Evolutionary conservation across 2,329 filamentous ascomycete genomes (phyloP).

Genomic region (Clarireedia homoeocarpa): DNA sequence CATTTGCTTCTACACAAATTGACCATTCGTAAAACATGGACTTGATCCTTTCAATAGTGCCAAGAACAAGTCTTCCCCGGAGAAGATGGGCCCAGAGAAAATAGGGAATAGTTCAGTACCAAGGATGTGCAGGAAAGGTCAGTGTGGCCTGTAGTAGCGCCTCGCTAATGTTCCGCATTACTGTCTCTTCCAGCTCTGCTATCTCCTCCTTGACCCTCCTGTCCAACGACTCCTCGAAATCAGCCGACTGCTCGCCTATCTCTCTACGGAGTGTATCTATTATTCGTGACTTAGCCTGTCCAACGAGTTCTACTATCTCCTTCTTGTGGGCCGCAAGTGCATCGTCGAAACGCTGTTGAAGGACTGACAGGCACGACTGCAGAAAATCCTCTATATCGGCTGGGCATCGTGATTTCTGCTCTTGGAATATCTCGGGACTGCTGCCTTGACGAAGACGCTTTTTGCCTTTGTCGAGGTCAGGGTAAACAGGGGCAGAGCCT

Average conservation of each 20-base stretch:
- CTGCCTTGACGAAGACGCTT: neutral
- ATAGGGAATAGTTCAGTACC: neutral
- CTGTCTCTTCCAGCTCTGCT: neutral
- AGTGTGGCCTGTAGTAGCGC: slow-evolving; percentile 1
- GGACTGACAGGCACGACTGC: neutral
- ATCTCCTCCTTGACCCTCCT: neutral
- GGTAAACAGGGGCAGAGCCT: neutral
- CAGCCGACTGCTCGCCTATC: neutral
- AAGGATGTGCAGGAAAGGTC: slow-evolving; percentile 1
- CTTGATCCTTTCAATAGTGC: neutral
- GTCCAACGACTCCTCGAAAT: neutral
- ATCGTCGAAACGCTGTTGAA: neutral
- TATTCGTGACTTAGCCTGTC: neutral
- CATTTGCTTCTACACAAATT: neutral
- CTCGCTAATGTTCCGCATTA: slow-evolving; percentile 1
- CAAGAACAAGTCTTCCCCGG: neutral
- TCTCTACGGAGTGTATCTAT: neutral
- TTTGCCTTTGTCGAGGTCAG: neutral
- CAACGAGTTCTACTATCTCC: neutral
- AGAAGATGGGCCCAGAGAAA: neutral
- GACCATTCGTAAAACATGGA: neutral
- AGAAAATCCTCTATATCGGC: neutral
- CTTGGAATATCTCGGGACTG: neutral
- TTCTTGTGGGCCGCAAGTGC: neutral
- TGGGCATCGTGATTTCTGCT: neutral